Conservation (phyloP, 345 rosid species). For the Carallia pectinifolia region DNA sequence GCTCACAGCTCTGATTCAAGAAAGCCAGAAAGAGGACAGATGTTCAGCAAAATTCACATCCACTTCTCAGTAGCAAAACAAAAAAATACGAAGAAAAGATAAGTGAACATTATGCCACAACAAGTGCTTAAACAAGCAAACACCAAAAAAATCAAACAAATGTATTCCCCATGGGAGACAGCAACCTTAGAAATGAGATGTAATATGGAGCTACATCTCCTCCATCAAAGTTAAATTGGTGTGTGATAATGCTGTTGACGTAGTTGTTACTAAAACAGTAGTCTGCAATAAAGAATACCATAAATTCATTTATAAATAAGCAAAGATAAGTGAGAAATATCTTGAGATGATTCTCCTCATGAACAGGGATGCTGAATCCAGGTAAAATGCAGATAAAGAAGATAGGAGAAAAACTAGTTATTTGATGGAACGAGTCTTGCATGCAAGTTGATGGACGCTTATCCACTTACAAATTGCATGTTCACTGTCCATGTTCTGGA, state of each 20-base stretch:
- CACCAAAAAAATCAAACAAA: conserved; percentile 4
- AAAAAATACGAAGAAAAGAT: conserved; percentile 62
- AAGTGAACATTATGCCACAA: conserved; percentile 48
- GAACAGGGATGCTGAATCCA: too few species aligned
- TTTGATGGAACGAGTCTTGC: conserved; percentile 13
- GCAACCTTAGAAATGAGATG: conserved; percentile 62
- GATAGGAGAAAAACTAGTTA: background rate
- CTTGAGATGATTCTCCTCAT: background rate
- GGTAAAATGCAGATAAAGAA: background rate
- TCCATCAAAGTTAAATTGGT: conserved; percentile 45
- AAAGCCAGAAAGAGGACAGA: conserved; percentile 2
- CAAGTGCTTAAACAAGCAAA: conserved; percentile 37
- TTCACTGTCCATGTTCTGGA: conserved; percentile 65
- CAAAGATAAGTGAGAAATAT: background rate
- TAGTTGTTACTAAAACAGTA: conserved; percentile 72
- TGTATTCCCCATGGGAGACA: conserved; percentile 8
- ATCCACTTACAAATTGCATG: conserved; percentile 54
- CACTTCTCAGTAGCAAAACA: conserved; percentile 28
- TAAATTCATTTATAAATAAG: conserved; percentile 1
- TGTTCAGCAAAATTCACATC: conserved; percentile 37
- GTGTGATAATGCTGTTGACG: conserved; percentile 56
- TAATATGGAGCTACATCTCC: conserved; percentile 65
- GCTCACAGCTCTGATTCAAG: conserved; percentile 62
- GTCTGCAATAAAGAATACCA: conserved; percentile 38
- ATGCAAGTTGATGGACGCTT: conserved; percentile 20